Percentiles rank a stretch among this genome's conserved stretches.
These are phyloP conservation scores for Actinomortierella ambigua DNA, from an alignment of 371 early-diverging fungal genomes.

Conservation along the genomic window DNA sequence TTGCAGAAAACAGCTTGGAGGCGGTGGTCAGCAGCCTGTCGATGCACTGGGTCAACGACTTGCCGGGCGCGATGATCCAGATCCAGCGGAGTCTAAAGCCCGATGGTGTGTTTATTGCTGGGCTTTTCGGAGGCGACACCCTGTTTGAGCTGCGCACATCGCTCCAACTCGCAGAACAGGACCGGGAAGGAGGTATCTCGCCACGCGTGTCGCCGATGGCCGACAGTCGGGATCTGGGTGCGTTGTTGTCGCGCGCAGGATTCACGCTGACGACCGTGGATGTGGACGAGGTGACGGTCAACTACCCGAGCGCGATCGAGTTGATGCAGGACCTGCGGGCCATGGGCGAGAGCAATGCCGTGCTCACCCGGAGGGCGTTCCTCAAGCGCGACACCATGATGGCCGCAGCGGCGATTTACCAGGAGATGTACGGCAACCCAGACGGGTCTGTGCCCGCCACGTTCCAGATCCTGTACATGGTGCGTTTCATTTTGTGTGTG, in stretches of 20 bases:
- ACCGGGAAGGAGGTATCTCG: conserved; percentile 91
- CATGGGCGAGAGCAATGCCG: conserved; percentile 97
- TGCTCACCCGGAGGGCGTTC: conserved; percentile 69
- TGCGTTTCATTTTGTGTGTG: conserved; percentile 37
- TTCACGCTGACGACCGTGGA: conserved; percentile 93
- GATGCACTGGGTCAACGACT: conserved; percentile 96
- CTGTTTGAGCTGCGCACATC: conserved; percentile 90
- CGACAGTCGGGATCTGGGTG: conserved; percentile 83
- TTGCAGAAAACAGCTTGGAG: conserved; percentile 83
- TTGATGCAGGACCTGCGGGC: conserved; percentile 86
- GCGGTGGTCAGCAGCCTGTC: conserved; percentile 86
- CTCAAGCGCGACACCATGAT: conserved; percentile 82
- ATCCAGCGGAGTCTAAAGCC: conserved; percentile 81
- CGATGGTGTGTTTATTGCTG: conserved; percentile 91
- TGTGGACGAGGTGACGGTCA: conserved; percentile 90
- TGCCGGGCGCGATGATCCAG: conserved; percentile 89
- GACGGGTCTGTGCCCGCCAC: conserved; percentile 95
- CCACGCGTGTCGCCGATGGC: conserved; percentile 94
- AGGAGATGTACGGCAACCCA: conserved; percentile 86
- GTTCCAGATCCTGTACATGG: conserved; percentile 87
- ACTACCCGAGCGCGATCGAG: conserved; percentile 92
- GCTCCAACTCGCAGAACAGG: conserved; percentile 89
- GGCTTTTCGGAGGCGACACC: conserved; percentile 94
- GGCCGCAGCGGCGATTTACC: conserved; percentile 88
- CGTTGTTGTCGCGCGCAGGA: conserved; percentile 82